These are phyloP conservation scores for Penicillium sp. DNA, from an alignment of 2,329 filamentous ascomycete genomes.

Conservation along the genomic window DNA sequence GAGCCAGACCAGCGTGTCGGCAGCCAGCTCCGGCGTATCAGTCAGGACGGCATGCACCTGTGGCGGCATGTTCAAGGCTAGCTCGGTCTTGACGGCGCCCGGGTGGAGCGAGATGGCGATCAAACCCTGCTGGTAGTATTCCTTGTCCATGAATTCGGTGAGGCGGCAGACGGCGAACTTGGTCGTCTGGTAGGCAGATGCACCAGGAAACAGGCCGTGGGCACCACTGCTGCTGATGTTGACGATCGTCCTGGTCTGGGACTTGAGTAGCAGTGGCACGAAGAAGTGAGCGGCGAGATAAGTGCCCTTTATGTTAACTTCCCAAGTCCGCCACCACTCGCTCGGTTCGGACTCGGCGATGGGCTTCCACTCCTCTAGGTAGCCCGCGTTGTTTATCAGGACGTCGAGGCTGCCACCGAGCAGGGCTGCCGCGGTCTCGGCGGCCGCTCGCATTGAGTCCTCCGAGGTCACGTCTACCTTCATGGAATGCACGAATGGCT, in stretches of 20 bases:
- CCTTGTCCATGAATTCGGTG: slow-evolving; percentile 42
- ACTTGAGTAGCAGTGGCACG: slow-evolving; percentile 29
- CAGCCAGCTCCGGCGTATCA: slow-evolving; percentile 33
- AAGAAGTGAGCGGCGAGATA: slow-evolving; percentile 33
- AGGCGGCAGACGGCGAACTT: slow-evolving; percentile 46
- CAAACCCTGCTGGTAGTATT: slow-evolving; percentile 40
- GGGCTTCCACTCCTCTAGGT: slow-evolving; percentile 22
- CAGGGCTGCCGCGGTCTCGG: too few species aligned
- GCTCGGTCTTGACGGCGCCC: slow-evolving; percentile 44
- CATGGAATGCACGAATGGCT: slow-evolving; percentile 43
- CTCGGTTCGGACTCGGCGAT: slow-evolving; percentile 35
- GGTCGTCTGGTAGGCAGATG: slow-evolving; percentile 45
- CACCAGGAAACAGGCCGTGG: slow-evolving; percentile 28
- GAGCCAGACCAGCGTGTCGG: slow-evolving; percentile 45
- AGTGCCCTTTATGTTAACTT: slow-evolving; percentile 48
- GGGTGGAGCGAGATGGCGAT: slow-evolving; percentile 45
- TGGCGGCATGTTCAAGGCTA: slow-evolving; percentile 25
- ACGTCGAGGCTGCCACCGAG: slow-evolving; percentile 37
- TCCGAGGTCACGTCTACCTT: slow-evolving; percentile 42
- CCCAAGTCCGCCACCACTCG: slow-evolving; percentile 42
- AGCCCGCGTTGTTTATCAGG: slow-evolving; percentile 48
- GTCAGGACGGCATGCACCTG: neutral
- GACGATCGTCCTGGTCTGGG: slow-evolving; percentile 26
- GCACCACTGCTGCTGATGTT: slow-evolving; percentile 41
- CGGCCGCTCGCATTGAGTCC: slow-evolving; percentile 26